Base-by-base conservation (phyloP, 2,329 filamentous ascomycete species). In the Xylariaceae sp. region DNA sequence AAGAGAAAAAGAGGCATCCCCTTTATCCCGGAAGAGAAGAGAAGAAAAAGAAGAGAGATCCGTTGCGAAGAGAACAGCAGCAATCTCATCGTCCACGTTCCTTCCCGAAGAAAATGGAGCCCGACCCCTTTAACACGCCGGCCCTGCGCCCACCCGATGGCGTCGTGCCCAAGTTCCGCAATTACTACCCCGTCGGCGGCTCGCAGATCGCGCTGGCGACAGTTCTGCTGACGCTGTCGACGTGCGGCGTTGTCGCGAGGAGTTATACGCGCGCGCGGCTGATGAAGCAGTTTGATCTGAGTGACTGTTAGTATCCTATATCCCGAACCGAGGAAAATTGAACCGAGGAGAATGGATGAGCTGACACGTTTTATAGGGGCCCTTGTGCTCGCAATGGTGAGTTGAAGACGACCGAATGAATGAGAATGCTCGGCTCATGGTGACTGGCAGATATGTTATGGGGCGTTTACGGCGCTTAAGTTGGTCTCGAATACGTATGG, bases 181-280 rank as follows among this genome's bases (percentile, higher is more conserved):
- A 57, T 18, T 52, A 53, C 23, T 58, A 58, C 48, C 51, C 59
- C 30, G 10, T 61, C 30, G n/a, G 13, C 1, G 51, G 52, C 7
- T 52, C 52, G 8, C 51, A 58, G 30, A 53, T 61, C 23, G 49
- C 56, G 13, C 10, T 61, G 41, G 59, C 51, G 3, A 49, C 56
- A 3, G 17, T 58, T 8, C 39, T 51, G 4, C 49, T 61, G 15
- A 55, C 45, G 2, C 47, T 58, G 2, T 58, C 34, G 4, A 47
- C 48, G 0, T 9, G 4, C 35, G 55, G 45, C 5, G 52, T 61
- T 17, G 7, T 44, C n/a, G 51, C 49, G 15, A 41, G 59, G 13
- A 55, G 18, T 39, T 61, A 61, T 13, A 58, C 59, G 17, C 59
- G 59, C n/a, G 59, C 52, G 13, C 17, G 35, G 7, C 48, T 61